These are phyloP conservation scores for Stachybotrys elegans DNA, from an alignment of 2,329 filamentous ascomycete species.

Conservation along the genomic window DNA sequence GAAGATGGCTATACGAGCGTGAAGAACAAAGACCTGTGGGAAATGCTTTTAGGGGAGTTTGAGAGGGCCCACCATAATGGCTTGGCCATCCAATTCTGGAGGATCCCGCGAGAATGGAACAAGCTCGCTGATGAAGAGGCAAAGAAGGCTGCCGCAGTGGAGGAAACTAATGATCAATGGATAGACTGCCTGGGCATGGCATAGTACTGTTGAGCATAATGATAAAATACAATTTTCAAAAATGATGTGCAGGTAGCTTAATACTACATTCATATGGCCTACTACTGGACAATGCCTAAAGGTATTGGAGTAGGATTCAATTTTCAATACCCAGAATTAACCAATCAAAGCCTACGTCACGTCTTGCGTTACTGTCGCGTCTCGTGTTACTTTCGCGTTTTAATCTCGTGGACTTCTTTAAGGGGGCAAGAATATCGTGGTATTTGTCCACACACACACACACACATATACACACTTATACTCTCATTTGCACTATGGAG, in stretches of 20 bases:
- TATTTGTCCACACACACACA: no score
- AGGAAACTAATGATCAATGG: neutral
- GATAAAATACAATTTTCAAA: no score
- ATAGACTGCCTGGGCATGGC: neutral
- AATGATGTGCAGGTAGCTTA: no score
- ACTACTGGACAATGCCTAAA: neutral
- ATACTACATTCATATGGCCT: no score
- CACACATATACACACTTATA: no score
- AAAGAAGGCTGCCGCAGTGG: slow-evolving; percentile 19
- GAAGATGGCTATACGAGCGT: slow-evolving; percentile 22
- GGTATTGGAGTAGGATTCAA: neutral
- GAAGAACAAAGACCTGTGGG: slow-evolving; percentile 49
- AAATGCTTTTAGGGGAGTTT: slow-evolving; percentile 36
- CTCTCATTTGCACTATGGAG: no score
- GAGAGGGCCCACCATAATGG: slow-evolving; percentile 22
- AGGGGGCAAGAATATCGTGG: no score
- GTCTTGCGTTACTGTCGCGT: no score
- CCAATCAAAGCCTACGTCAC: no score
- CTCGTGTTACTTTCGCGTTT: no score
- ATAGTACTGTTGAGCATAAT: neutral
- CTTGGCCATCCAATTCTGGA: slow-evolving; percentile 40
- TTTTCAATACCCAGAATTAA: neutral
- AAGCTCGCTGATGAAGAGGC: slow-evolving; percentile 33
- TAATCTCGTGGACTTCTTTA: no score
- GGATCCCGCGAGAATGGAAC: slow-evolving; percentile 39